phyloP scores from a whole-genome alignment of 2,329 filamentous ascomycete genomes.

The Emergomyces pasteurianus region DNA sequence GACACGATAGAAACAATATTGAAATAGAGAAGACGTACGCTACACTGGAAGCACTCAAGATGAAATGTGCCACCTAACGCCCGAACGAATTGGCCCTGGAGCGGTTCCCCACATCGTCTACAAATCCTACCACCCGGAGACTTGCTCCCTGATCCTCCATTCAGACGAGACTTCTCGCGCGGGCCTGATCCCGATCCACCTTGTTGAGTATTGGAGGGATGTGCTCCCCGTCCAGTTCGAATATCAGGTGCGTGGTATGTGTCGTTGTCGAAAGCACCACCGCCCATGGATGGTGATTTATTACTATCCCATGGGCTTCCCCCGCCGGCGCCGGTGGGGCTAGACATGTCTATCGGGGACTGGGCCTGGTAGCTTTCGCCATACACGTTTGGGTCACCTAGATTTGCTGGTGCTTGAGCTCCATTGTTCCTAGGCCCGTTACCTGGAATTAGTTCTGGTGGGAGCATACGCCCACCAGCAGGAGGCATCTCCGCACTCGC shows the following conservation, averaged over 20 bases:
- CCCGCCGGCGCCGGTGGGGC: conserved; percentile 19
- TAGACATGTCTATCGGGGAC: conserved; percentile 30
- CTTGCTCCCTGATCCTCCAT: conserved; percentile 23
- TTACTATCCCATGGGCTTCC: conserved; percentile 23
- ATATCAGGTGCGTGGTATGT: conserved; percentile 19
- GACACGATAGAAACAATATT: conserved; percentile 6
- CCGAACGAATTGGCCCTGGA: conserved; percentile 93
- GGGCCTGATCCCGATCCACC: conserved; percentile 22
- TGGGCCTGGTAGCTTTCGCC: conserved; percentile 23
- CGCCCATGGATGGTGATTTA: conserved; percentile 7
- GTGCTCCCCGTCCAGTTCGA: conserved; percentile 20
- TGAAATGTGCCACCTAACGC: conserved; percentile 91
- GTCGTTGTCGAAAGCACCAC: conserved; percentile 12
- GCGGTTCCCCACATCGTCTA: conserved; percentile 75
- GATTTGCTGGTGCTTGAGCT: conserved; percentile 25
- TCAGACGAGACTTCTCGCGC: conserved; percentile 26
- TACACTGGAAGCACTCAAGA: conserved; percentile 94
- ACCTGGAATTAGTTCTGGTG: conserved; percentile 32
- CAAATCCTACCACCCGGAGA: conserved; percentile 43
- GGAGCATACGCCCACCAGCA: conserved; percentile 26
- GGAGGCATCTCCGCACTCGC: conserved; percentile 26
- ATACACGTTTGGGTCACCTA: conserved; percentile 18
- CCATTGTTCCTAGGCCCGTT: conserved; percentile 22
- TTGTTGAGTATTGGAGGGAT: conserved; percentile 18
- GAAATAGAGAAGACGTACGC: conserved; percentile 47